A percentile compares a stretch with the other conserved stretches of the same genome.
phyloP scores from a whole-genome alignment of 306 rosid genomes.

The Arachis stenosperma region DNA sequence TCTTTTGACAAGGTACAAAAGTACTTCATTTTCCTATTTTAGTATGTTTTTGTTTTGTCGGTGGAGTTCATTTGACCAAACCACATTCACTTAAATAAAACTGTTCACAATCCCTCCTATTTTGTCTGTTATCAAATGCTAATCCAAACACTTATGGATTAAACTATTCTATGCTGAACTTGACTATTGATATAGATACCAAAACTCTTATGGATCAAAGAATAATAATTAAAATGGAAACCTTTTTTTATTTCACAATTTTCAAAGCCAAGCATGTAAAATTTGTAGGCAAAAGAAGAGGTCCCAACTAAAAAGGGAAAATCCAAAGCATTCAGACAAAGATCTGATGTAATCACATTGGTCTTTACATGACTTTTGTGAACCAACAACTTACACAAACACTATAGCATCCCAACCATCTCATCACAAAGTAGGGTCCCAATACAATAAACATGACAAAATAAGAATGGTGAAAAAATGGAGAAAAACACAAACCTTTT shows the following conservation, averaged over 20 bases:
- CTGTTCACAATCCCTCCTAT: too few relatives aligned
- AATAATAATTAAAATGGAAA: conserved; percentile 32
- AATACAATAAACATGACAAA: conserved; percentile 41
- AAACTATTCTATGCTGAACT: not conserved
- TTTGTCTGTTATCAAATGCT: too few relatives aligned
- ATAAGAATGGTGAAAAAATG: conserved; percentile 3
- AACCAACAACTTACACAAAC: conserved; percentile 32
- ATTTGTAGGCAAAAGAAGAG: conserved; percentile 29
- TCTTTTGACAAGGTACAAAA: conserved; percentile 1
- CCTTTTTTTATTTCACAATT: conserved; percentile 42
- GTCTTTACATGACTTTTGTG: conserved; percentile 44
- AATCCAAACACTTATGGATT: too few relatives aligned
- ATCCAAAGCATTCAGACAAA: conserved; percentile 60
- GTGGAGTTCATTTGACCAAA: too few relatives aligned
- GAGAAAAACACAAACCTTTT: too few relatives aligned
- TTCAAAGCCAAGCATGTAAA: conserved; percentile 21
- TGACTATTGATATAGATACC: not conserved
- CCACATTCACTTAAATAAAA: too few relatives aligned
- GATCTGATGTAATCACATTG: conserved; percentile 45
- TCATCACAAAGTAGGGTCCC: conserved; percentile 53
- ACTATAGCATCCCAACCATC: conserved; percentile 51
- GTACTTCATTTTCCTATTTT: conserved; percentile 5
- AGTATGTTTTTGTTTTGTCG: not conserved
- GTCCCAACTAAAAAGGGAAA: conserved; percentile 42
- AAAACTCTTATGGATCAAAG: conserved; percentile 16